A percentile compares a stretch with the other conserved stretches of the same genome.
phyloP scores from a whole-genome alignment of 2,329 filamentous ascomycete species.

The Cladosporium velox region DNA sequence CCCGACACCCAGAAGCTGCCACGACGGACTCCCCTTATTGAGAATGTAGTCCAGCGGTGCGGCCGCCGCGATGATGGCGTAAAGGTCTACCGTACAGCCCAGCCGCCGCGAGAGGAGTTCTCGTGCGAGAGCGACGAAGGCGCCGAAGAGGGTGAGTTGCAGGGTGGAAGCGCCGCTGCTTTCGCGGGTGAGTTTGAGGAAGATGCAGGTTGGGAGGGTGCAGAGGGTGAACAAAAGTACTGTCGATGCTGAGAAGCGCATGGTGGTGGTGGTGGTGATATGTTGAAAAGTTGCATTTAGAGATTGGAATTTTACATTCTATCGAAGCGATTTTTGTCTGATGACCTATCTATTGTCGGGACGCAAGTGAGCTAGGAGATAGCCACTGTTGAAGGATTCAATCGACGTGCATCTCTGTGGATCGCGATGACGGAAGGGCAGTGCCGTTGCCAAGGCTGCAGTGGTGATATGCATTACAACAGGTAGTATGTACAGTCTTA shows the following conservation, averaged over 20 bases:
- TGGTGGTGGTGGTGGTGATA: neutral
- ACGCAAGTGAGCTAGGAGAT: neutral
- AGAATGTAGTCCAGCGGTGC: too few relatives aligned
- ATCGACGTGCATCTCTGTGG: too few relatives aligned
- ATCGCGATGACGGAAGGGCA: neutral
- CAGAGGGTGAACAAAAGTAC: neutral
- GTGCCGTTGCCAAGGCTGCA: neutral
- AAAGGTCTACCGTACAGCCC: too few relatives aligned
- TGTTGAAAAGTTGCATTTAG: neutral
- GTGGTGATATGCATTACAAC: neutral
- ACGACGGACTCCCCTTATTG: too few relatives aligned
- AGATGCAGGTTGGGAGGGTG: neutral
- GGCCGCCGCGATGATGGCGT: neutral
- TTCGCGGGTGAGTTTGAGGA: too few relatives aligned
- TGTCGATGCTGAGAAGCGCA: too few relatives aligned
- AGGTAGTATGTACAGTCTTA: neutral
- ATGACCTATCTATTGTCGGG: neutral
- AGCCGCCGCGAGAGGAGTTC: neutral
- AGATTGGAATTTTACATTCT: neutral
- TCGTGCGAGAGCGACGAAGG: neutral
- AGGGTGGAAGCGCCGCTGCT: too few relatives aligned
- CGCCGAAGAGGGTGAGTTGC: neutral
- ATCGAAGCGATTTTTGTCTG: neutral
- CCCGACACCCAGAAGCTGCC: too few relatives aligned
- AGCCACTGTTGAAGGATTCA: neutral